These are phyloP conservation scores for Lotus japonicus DNA, from an alignment of 306 rosid genomes.

Conservation along the genomic window DNA sequence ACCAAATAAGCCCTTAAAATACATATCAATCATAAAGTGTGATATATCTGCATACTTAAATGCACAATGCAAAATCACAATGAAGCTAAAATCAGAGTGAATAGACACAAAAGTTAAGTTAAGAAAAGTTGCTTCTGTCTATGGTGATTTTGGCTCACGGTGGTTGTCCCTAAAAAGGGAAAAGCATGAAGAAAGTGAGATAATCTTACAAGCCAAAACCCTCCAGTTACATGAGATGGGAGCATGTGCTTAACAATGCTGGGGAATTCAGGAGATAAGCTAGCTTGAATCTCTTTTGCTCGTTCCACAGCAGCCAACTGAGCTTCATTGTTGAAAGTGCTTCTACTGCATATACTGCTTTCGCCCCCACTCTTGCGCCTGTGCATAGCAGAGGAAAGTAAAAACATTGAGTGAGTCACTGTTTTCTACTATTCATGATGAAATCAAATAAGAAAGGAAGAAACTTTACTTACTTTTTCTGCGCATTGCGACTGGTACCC, in stretches of 20 bases:
- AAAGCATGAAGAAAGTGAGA: neutral
- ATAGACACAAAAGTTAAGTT: too few species aligned
- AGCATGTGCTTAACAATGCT: constrained; percentile 33
- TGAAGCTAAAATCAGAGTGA: too few species aligned
- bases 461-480: constrained; percentile 28
- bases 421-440: too few species aligned
- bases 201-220: constrained; percentile 54
- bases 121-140: too few species aligned
- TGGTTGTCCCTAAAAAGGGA: too few species aligned
- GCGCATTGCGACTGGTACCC: neutral
- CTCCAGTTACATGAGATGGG: constrained; percentile 40
- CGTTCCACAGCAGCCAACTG: neutral
- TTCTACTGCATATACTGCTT: neutral
- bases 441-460: neutral
- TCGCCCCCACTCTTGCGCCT: constrained; percentile 24
- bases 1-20: too few species aligned
- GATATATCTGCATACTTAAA: too few species aligned
- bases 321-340: neutral
- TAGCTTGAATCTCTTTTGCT: constrained; percentile 37
- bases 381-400: neutral
- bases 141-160: too few species aligned
- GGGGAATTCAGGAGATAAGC: constrained; percentile 26
- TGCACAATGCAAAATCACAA: too few species aligned
- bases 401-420: neutral
- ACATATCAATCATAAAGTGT: too few species aligned